Base-by-base conservation (phyloP, 306 rosid species). In the Sphenostylis stenocarpa region DNA sequence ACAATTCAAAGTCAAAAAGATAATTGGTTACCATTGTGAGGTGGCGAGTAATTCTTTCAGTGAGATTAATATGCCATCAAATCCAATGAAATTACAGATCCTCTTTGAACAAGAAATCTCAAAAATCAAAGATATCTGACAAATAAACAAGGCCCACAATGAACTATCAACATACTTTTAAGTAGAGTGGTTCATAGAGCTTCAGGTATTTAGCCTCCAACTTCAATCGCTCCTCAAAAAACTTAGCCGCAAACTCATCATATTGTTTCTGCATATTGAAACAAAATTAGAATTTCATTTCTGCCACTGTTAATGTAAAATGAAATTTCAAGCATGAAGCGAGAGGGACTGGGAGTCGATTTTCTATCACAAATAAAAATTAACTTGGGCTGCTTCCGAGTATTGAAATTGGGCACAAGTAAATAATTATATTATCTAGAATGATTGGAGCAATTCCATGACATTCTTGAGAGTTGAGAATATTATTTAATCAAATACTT, bases 181-280 rank as follows among this genome's bases (percentile, higher is more conserved):
- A 17, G 84, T 85, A 87, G 43, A 85, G 70, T 6, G 84, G 85
- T 68, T 77, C 85, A 66, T 80, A 82, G 68, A 74, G 85, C 70
- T 83, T 80, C 61, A 77, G 85, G 80, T 87, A 87, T 77, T 77
- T 87, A 74, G 82, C 87, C 79, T 85, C 87, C 82, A 87, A 78
- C 57, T 57, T 41, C 11, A 87, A 83, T 65, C 85, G 70, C 70
- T 87, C 91, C 77, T 82, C 87, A 67, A 87, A 69, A 61, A 77
- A 82, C 73, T 85, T 80, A n/a, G 82, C 67, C 77, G 82, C 82
- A 65, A 82, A 41, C 53, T 77, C 84, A 36, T 84, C 80, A 69
- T 84, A 85, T 58, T 74, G 53, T 3, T 20, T 39, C 91, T 87
- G 80, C 78, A 79, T 78, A 23, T 75, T 53, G 49, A 75, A 58